Evolutionary conservation across 2,329 filamentous ascomycete species (phyloP), one percentile per base, ranked within the genome.

Genomic region (Colletotrichum sp.): DNA sequence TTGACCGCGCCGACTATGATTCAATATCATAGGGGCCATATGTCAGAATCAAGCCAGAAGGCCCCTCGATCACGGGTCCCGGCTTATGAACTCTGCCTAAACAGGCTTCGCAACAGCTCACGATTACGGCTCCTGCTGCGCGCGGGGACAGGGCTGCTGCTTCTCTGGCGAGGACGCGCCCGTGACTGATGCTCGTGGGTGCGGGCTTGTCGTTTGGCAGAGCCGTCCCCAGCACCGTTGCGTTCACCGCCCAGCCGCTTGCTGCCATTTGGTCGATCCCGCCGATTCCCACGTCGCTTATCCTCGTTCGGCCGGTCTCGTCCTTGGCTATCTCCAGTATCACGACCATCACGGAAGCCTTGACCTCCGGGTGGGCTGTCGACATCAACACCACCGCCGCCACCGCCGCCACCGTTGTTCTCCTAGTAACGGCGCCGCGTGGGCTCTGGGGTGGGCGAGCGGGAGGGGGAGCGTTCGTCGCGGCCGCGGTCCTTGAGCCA

Each of bases 361-460:
- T 18, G 30, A 34, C 44, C 24, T 18, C 36, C 24, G 39, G 18
- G 18, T 49, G 18, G 18, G 39, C 39, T 49, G 39, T 49, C 18
- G 39, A 49, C 39, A 49, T 49, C 39, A 21, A 52, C n/a, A 21
- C 15, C 26, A 44, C 59, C 44, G 26, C 32, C 59, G 24, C 34
- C 21, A 16, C 9, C 36, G 52, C 16, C 36, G 36, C 16, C 36
- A 16, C 34, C 39, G 24, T 21, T 24, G 28, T 39, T 36, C 32
- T 63, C 69, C 83, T 90, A 95, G 83, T 88, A 94, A 80, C 95
- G 90, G 85, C 93, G 93, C 82, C 94, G 92, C 77, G 93, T 92
- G 8, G 95, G 95, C 85, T 98, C 95, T 5, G 96, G 96, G 80
- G 94, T 97, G 0, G 96, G 95, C 83, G 95, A 98, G 82, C 95